A percentile compares a stretch with the other conserved stretches of the same genome.
phyloP scores from a whole-genome alignment of 1,284 basidiomycete genomes.

The Grifola frondosa region DNA sequence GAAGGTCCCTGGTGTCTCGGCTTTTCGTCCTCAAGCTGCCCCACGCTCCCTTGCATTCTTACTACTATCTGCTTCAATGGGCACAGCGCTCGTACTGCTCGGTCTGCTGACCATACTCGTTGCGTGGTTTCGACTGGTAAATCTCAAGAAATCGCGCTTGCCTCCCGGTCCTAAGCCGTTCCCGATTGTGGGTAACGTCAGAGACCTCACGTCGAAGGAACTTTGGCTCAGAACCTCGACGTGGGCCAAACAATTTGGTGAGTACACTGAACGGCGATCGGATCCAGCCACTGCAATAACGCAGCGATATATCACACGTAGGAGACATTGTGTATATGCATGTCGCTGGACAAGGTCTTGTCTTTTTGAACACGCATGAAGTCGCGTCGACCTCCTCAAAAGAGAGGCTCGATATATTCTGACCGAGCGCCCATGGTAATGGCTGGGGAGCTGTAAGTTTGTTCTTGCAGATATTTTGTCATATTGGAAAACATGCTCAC shows the following conservation, averaged over 20 bases:
- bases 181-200: slow-evolving; percentile 60
- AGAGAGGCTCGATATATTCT: slow-evolving; percentile 64
- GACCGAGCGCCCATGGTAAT: slow-evolving; percentile 70
- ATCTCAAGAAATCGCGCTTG: background rate
- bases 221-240: slow-evolving; percentile 34
- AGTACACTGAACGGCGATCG: background rate
- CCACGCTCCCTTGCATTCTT: too few relatives aligned
- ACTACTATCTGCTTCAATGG: too few relatives aligned
- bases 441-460: slow-evolving; percentile 49
- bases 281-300: background rate
- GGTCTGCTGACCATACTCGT: too few relatives aligned
- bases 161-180: slow-evolving; percentile 69
- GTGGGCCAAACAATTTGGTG: slow-evolving; percentile 32
- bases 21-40: too few relatives aligned
- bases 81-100: too few relatives aligned
- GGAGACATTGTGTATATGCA: slow-evolving; percentile 58
- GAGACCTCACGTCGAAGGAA: slow-evolving; percentile 55
- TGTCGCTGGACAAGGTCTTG: slow-evolving; percentile 59
- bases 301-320: slow-evolving; percentile 36
- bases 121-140: background rate
- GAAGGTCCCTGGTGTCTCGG: too few relatives aligned
- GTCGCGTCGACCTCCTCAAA: slow-evolving; percentile 65
- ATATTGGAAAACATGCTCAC: too few relatives aligned
- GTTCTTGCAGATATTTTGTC: too few relatives aligned
- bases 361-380: slow-evolving; percentile 62